phyloP scores from a whole-genome alignment of 2,329 filamentous ascomycete genomes.

The Sclerotiophoma versabilis region DNA sequence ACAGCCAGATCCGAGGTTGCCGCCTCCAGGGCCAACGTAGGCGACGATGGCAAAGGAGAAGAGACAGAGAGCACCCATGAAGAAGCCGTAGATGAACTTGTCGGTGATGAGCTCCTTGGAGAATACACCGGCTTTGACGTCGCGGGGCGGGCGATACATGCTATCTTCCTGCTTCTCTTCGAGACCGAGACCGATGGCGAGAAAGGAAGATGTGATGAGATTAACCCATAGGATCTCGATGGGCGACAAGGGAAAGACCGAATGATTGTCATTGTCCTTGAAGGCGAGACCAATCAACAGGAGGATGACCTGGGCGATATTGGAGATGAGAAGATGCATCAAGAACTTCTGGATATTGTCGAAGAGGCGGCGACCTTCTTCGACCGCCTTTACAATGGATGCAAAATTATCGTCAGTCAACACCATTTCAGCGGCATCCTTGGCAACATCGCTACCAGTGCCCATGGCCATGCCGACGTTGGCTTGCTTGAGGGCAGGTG shows the following conservation, averaged over 20 bases:
- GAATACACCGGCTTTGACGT: constrained; percentile 54
- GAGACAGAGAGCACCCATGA: constrained; percentile 55
- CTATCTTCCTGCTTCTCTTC: constrained; percentile 56
- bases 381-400: constrained; percentile 51
- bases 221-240: constrained; percentile 59
- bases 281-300: constrained; percentile 57
- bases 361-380: constrained; percentile 51
- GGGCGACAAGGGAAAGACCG: constrained; percentile 55
- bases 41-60: constrained; percentile 55
- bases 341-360: constrained; percentile 56
- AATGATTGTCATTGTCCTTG: constrained; percentile 53
- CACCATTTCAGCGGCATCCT: constrained; percentile 52
- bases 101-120: constrained; percentile 56
- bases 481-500: constrained; percentile 50
- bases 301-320: constrained; percentile 57
- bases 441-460: constrained; percentile 50
- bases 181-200: constrained; percentile 56
- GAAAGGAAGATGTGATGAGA: constrained; percentile 57
- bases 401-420: constrained; percentile 53
- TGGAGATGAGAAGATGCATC: constrained; percentile 58
- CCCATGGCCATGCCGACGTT: constrained; percentile 55
- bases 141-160: constrained; percentile 56
- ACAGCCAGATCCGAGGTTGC: constrained; percentile 53
- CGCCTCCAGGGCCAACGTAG: constrained; percentile 51
- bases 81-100: constrained; percentile 58